phyloP scores from a whole-genome alignment of 2,329 filamentous ascomycete genomes.

The Sporothrix curviconia region DNA sequence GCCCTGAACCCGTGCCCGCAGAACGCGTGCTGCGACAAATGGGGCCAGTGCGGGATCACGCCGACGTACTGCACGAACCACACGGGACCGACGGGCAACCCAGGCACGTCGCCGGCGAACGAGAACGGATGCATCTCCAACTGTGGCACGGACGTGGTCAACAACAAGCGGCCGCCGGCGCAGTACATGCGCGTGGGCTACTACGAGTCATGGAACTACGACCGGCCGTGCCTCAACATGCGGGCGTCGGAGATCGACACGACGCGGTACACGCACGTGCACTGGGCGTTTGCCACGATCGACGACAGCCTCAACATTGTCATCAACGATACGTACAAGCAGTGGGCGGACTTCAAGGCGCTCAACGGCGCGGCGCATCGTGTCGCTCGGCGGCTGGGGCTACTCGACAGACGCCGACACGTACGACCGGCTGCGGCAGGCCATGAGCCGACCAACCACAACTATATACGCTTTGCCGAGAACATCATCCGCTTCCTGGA shows the following conservation, averaged over 20 bases:
- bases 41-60: slow-evolving; percentile 40
- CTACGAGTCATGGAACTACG: slow-evolving; percentile 30
- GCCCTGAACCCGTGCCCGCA: too few species aligned
- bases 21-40: slow-evolving; percentile 32
- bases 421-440: too few species aligned
- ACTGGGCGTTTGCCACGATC: slow-evolving; percentile 28
- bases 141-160: slow-evolving; percentile 32
- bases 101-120: slow-evolving; percentile 12
- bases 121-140: slow-evolving; percentile 35
- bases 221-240: slow-evolving; percentile 28
- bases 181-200: slow-evolving; percentile 25
- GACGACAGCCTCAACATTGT: too few species aligned
- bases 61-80: slow-evolving; percentile 37
- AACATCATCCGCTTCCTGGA: slow-evolving; percentile 8
- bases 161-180: neutral
- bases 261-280: slow-evolving; percentile 23
- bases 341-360: too few species aligned
- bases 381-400: slow-evolving; percentile 40
- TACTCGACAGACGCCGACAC: slow-evolving; percentile 33
- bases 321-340: too few species aligned
- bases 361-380: too few species aligned
- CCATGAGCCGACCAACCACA: too few species aligned
- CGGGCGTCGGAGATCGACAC: slow-evolving; percentile 21
- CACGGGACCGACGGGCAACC: slow-evolving; percentile 21
- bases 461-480: too few species aligned